These are phyloP conservation scores for Dioscorea dumetorum DNA, from an alignment of 106 monocot genomes.

Conservation along the genomic window DNA sequence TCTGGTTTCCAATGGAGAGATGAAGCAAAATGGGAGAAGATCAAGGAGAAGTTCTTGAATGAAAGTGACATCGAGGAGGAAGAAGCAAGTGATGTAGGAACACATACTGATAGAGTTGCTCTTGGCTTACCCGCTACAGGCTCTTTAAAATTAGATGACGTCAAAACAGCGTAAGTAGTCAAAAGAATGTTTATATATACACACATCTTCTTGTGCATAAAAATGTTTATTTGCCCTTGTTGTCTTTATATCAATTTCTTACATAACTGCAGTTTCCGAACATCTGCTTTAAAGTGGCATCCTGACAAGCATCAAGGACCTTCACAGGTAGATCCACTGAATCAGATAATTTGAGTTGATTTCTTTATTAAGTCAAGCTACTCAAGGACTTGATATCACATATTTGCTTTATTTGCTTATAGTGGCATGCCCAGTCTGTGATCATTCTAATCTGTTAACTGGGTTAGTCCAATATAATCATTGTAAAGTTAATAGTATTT, in stretches of 20 bases:
- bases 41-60: constrained; percentile 29
- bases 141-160: constrained; percentile 54
- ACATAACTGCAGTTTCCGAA: constrained; percentile 45
- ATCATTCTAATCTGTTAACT: no score
- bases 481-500: no score
- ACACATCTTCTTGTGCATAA: neutral
- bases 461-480: no score
- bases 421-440: no score
- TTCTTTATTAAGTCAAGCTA: neutral
- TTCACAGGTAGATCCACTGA: constrained; percentile 52
- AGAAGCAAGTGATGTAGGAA: constrained; percentile 24
- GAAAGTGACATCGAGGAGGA: constrained; percentile 76
- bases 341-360: neutral
- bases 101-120: constrained; percentile 41
- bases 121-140: constrained; percentile 81
- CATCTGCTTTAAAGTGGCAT: constrained; percentile 83
- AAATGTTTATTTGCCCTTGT: neutral
- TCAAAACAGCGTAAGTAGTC: constrained; percentile 77
- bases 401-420: no score
- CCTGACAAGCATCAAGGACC: constrained; percentile 79
- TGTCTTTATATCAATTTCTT: neutral
- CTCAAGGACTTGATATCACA: no score
- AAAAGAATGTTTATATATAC: neutral
- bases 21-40: constrained; percentile 26
- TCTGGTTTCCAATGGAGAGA: constrained; percentile 68